Evolutionary conservation across 2,329 filamentous ascomycete genomes (phyloP).

Genomic region (Phaeosphaeria sp.): DNA sequence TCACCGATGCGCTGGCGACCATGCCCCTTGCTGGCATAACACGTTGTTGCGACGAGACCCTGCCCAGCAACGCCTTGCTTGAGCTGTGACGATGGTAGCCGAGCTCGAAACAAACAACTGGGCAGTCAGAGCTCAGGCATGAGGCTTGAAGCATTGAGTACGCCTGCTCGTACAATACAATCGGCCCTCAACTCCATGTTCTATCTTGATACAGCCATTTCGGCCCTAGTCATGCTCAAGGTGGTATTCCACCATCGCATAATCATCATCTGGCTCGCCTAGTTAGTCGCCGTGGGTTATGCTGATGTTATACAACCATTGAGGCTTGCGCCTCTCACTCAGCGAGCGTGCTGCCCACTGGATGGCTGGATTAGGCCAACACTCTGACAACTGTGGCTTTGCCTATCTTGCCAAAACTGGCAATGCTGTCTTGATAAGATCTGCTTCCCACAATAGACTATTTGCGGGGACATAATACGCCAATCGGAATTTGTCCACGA

Average conservation of each 20-base stretch:
- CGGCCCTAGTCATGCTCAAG: neutral
- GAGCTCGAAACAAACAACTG: neutral
- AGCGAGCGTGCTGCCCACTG: conserved; percentile 5
- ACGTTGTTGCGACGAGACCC: neutral
- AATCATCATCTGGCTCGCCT: neutral
- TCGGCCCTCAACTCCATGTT: neutral
- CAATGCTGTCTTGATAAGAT: neutral
- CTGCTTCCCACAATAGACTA: neutral
- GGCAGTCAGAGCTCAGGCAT: neutral
- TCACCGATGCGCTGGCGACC: conserved; percentile 16
- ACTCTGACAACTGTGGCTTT: conserved; percentile 4
- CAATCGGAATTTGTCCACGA: neutral
- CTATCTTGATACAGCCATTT: neutral
- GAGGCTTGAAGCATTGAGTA: neutral
- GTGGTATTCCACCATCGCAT: neutral
- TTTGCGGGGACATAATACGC: neutral
- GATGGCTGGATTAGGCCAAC: neutral
- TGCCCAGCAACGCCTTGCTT: neutral
- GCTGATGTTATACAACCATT: conserved; percentile 9
- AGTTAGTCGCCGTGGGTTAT: neutral
- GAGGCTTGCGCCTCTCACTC: conserved; percentile 5
- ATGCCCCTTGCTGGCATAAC: neutral
- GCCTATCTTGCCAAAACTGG: neutral
- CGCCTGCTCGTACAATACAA: neutral
- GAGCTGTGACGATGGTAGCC: neutral